These are phyloP conservation scores for Sporothrix variecibatus DNA, from an alignment of 2,329 filamentous ascomycete species.

Conservation along the genomic window DNA sequence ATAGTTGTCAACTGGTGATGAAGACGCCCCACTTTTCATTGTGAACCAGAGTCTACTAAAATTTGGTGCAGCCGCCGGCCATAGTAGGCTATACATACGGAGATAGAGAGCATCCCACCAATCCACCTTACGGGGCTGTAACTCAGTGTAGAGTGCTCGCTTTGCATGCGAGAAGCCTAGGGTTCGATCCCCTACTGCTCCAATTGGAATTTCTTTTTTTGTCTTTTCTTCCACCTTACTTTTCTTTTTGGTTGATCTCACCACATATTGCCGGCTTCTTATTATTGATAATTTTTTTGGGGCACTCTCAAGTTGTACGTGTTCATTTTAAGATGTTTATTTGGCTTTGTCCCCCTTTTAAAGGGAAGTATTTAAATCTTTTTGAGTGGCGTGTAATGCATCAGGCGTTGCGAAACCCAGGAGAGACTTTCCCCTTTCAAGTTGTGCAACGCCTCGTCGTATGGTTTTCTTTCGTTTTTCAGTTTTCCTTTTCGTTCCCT, in stretches of 20 bases:
- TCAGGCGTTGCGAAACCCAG: not conserved
- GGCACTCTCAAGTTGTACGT: too few relatives aligned
- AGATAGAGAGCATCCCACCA: not conserved
- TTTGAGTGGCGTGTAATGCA: slow-evolving; percentile 21
- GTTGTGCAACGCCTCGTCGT: not conserved
- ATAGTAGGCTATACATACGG: slow-evolving; percentile 6
- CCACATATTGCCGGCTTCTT: not conserved
- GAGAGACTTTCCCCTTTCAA: not conserved
- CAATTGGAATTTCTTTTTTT: slow-evolving; percentile 31
- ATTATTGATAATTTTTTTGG: not conserved
- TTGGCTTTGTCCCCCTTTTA: not conserved
- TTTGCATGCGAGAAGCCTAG: slow-evolving; percentile 40
- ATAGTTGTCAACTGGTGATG: too few relatives aligned
- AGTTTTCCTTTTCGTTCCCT: slow-evolving; percentile 27
- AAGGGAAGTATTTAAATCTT: not conserved
- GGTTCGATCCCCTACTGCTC: slow-evolving; percentile 39
- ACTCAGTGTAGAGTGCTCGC: slow-evolving; percentile 40
- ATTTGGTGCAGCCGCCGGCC: not conserved
- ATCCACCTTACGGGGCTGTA: slow-evolving; percentile 28
- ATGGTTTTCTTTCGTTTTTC: not conserved
- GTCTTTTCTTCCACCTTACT: not conserved
- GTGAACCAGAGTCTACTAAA: too few relatives aligned
- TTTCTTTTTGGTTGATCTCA: not conserved
- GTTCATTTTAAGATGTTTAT: slow-evolving; percentile 20
- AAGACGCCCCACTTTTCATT: too few relatives aligned